Base-by-base conservation (phyloP, 805 yeast species). In the Candida verbasci region DNA sequence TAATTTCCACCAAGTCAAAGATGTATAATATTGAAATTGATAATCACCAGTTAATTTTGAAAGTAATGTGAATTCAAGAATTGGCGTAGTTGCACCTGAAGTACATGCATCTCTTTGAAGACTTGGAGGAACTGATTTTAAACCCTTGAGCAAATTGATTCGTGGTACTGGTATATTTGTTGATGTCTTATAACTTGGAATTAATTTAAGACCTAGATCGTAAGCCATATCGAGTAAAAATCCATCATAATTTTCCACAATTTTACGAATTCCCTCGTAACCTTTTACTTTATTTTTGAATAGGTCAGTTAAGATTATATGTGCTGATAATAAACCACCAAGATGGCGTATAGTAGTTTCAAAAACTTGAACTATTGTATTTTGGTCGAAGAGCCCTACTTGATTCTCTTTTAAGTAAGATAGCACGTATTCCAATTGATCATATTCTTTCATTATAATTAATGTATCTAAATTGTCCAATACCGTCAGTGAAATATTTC, bases 11-110 rank as follows among this genome's bases (percentile, higher is more conserved):
- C 82, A 84, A 0, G 95, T 81, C 29, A 62, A 53, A 38, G 74
- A 70, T 1, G 93, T 71, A 1, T 72, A 68, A 5, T 64, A 56
- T 47, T 81, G 93, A 55, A 85, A 91, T 24, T 74, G 67, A 2
- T 74, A 66, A 52, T 89, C 91, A 3, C 83, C 82, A 0, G 95
- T 84, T 17, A 91, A 65, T 34, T 76, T 60, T 1, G 95, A 85
- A 20, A 89, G 62, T 25, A 89, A 58, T 0, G 89, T 75, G 53
- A 91, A 76, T 58, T 89, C 97, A 25, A 89, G 63, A 42, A 87
- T 70, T 3, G 95, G 85, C 1, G 89, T 78, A 0, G 88, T 82
- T 12, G 89, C 91, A 2, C 96, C 97, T 0, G 96, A 83, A 0
- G 88, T 75, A 53, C 96, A 88, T 6, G 88, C 88, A 42, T 86